A percentile compares a stretch with the other conserved stretches of the same genome.
These are phyloP conservation scores for Malus orientalis DNA, from an alignment of 306 rosid genomes.

Conservation along the genomic window DNA sequence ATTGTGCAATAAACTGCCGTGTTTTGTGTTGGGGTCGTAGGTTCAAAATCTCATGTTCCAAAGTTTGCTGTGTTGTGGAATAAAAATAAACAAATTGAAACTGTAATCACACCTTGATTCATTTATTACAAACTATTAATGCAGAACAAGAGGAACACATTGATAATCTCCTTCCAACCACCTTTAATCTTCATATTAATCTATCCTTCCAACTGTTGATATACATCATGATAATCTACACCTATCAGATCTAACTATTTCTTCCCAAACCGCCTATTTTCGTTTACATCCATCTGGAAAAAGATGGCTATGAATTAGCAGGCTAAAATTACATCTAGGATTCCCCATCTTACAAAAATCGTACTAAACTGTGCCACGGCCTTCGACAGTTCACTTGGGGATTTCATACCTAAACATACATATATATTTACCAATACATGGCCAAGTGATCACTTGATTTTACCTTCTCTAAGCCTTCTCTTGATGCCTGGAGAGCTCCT, in stretches of 20 bases:
- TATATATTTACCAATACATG: conserved; percentile 4
- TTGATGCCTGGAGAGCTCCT: conserved; percentile 58
- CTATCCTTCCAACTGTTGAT: conserved; percentile 14
- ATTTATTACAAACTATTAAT: too few species aligned
- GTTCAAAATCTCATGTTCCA: too few species aligned
- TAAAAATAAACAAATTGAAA: too few species aligned
- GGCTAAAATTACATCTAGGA: conserved; percentile 22
- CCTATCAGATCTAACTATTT: conserved; percentile 28
- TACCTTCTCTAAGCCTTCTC: conserved; percentile 49
- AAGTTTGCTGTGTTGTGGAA: too few species aligned
- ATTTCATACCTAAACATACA: not conserved
- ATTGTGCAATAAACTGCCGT: too few species aligned
- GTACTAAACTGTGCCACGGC: conserved; percentile 26
- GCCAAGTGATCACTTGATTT: conserved; percentile 7
- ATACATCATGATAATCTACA: conserved; percentile 36
- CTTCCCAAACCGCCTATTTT: conserved; percentile 17
- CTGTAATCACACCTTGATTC: too few species aligned
- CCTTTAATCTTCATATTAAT: too few species aligned
- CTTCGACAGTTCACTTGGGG: conserved; percentile 10
- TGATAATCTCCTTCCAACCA: too few species aligned
- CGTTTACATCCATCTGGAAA: not conserved
- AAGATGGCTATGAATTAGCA: not conserved
- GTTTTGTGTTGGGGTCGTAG: too few species aligned
- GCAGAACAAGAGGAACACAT: too few species aligned
- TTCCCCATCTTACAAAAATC: conserved; percentile 23